Evolutionary conservation across 73 alveolate genomes (phyloP).

Genomic region (Uronychia binucleata): DNA sequence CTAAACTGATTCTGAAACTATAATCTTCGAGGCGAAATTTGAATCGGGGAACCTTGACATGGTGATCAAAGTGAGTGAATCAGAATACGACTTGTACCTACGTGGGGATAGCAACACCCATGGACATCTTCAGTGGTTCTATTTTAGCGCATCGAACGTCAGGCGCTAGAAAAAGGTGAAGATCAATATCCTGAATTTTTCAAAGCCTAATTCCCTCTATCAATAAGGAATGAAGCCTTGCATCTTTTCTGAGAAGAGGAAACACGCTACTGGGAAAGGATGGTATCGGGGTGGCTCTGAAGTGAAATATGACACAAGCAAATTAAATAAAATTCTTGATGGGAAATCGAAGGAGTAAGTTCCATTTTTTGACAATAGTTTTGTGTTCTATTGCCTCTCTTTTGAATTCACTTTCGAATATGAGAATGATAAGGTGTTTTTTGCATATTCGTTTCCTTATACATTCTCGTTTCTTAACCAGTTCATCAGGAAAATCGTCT

Average conservation of each 20-base stretch:
- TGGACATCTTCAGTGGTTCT: conserved; percentile 65
- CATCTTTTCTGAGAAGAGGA: conserved; percentile 20
- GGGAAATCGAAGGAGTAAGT: conserved; percentile 51
- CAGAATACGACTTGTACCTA: conserved; percentile 46
- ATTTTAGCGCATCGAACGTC: conserved; percentile 16
- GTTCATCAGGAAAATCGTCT: conserved; percentile 28
- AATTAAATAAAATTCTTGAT: neutral
- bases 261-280: conserved; percentile 48
- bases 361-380: conserved; percentile 36
- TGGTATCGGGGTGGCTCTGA: conserved; percentile 94
- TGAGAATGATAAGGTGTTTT: conserved; percentile 84
- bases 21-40: conserved; percentile 2
- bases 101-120: conserved; percentile 95
- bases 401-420: conserved; percentile 81
- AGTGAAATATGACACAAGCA: conserved; percentile 59
- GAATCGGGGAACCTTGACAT: conserved; percentile 69
- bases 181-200: conserved; percentile 43
- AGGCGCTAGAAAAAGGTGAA: conserved; percentile 6
- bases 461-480: conserved; percentile 67
- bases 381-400: conserved; percentile 58
- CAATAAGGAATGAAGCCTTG: conserved; percentile 59
- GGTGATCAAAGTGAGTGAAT: conserved; percentile 61
- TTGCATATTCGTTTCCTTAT: conserved; percentile 88
- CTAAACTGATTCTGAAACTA: neutral
- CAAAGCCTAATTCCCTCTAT: conserved; percentile 45